phyloP scores from a whole-genome alignment of 208 protist species.

The Balamuthia mandrillaris region DNA sequence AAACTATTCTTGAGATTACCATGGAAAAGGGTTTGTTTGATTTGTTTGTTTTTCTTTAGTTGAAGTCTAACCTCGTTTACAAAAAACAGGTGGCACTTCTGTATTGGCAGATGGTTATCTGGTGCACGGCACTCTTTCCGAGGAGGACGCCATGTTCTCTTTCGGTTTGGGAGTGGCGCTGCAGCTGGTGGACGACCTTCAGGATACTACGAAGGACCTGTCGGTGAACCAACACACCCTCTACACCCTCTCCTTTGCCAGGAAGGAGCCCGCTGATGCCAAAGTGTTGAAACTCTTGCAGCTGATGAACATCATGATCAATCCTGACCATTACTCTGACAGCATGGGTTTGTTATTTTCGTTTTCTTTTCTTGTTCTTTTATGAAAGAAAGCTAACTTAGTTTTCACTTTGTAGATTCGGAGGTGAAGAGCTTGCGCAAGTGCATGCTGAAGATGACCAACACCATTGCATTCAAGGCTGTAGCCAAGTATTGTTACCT shows the following conservation, averaged over 20 bases:
- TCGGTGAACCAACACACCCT: slow-evolving; percentile 22
- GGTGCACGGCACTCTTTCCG: neutral
- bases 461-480: slow-evolving; percentile 31
- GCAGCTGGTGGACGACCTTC: slow-evolving; percentile 18
- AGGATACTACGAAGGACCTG: slow-evolving; percentile 20
- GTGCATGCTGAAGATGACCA: slow-evolving; percentile 14
- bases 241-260: slow-evolving; percentile 5
- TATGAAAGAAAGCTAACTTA: too few relatives aligned
- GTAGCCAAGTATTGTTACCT: slow-evolving; percentile 34
- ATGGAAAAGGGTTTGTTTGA: slow-evolving; percentile 41
- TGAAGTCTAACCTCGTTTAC: too few relatives aligned
- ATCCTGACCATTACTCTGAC: slow-evolving; percentile 31
- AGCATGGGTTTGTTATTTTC: too few relatives aligned
- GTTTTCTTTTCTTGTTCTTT: too few relatives aligned
- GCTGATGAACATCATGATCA: slow-evolving; percentile 23
- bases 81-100: slow-evolving; percentile 1
- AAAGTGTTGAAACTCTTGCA: slow-evolving; percentile 20
- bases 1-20: slow-evolving; percentile 11
- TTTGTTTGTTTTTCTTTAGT: too few relatives aligned
- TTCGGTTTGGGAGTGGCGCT: slow-evolving; percentile 8
- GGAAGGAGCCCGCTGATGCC: slow-evolving; percentile 6
- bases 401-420: neutral
- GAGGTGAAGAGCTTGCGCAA: neutral
- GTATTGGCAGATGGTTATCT: slow-evolving; percentile 26
- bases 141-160: slow-evolving; percentile 27